Base-by-base conservation (phyloP, 129 eudicot species). In the Saussurea involucrata region DNA sequence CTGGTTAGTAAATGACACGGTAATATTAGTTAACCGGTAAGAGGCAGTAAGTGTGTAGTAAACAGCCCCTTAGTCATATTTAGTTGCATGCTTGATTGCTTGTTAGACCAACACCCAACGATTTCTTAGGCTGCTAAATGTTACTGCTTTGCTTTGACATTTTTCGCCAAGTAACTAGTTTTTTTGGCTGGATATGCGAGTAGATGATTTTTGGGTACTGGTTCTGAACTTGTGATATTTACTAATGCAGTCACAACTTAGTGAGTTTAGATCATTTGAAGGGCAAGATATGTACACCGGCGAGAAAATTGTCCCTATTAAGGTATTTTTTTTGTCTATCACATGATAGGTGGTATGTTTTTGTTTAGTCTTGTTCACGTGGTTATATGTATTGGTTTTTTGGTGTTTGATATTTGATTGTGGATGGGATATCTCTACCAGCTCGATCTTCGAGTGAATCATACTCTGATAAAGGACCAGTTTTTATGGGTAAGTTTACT, bases 211-310 rank as follows among this genome's bases (percentile, higher is more conserved):
- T 13, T 44, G 3, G 8, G 37, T 33, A 11, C 74, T 22, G 57
- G 15, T 72, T 36, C 18, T 72, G 12, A 33, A 33, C 72, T 33
- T 67, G 42, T 67, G 40, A 71, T 66, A 40, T 70, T 44, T 71
- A 69, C 72, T 58, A 63, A 76, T 88, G 88, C 86, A 94, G 97
- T 83, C 97, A 25, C 97, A 94, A 60, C 87, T 94, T 78, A 75
- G 88, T 64, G 98, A 94, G 9, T 94, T 91, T 80, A 84, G 96
- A 78, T 89, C 97, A 17, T 81, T 78, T 78, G 98, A 94, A 83
- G 96, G 98, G 78, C 98, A 94, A 85, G 98, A 94, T 84, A 94
- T 94, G 98, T 83, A 85, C 80, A 88, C 91, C 6, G 98, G 97
- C 31, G 98, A 94, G 77, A 91, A 86, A 77, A 89, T 94, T 76